Conservation (phyloP, 257 asterid species). For the Fraxinus americana region DNA sequence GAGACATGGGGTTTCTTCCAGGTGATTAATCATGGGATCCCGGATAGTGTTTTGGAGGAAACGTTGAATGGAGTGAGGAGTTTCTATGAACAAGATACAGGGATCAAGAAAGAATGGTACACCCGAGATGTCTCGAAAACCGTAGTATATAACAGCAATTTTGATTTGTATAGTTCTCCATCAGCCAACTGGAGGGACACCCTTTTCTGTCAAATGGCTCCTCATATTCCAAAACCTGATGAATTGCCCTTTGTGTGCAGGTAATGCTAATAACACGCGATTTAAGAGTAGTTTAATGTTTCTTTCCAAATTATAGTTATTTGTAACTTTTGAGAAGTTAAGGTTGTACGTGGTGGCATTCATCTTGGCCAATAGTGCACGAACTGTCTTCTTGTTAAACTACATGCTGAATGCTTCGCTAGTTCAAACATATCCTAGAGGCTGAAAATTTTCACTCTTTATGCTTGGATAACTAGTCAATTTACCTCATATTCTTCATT, state of each 20-base stretch:
- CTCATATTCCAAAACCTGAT: constrained; percentile 32
- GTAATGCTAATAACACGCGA: constrained; percentile 18
- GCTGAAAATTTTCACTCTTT: too few relatives aligned
- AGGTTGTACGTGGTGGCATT: too few relatives aligned
- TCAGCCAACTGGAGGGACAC: constrained; percentile 55
- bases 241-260: constrained; percentile 49
- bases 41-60: constrained; percentile 23
- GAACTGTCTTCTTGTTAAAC: neutral
- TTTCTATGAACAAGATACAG: constrained; percentile 32
- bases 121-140: constrained; percentile 27
- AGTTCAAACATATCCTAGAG: neutral
- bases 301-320: neutral
- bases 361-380: too few relatives aligned
- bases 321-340: too few relatives aligned
- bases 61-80: constrained; percentile 25
- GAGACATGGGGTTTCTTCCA: constrained; percentile 54
- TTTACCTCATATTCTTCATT: neutral
- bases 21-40: constrained; percentile 42
- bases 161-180: constrained; percentile 32
- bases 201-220: constrained; percentile 40
- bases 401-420: neutral
- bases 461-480: neutral
- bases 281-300: neutral
- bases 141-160: constrained; percentile 37
- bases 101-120: constrained; percentile 32